phyloP scores from a whole-genome alignment of 2,329 filamentous ascomycete genomes.

The Neopestalotiopsis clavispora region DNA sequence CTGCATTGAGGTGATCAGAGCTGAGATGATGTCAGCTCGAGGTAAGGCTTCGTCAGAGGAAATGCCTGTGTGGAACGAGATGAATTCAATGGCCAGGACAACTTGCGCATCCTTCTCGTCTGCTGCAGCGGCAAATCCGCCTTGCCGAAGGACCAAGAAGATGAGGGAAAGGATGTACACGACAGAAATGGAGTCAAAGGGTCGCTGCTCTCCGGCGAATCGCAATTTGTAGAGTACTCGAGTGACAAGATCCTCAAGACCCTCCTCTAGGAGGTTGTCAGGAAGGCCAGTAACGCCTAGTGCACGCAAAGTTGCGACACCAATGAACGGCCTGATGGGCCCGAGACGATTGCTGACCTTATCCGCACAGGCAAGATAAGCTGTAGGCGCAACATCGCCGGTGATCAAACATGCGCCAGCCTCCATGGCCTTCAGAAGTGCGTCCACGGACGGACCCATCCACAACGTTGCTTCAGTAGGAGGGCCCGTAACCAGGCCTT shows the following conservation, averaged over 20 bases:
- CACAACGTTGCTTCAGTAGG: slow-evolving; percentile 88
- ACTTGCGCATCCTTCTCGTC: slow-evolving; percentile 91
- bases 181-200: slow-evolving; percentile 85
- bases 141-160: slow-evolving; percentile 77
- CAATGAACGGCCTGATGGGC: slow-evolving; percentile 79
- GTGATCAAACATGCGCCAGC: slow-evolving; percentile 83
- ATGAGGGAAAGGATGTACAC: slow-evolving; percentile 87
- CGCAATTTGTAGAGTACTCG: slow-evolving; percentile 88
- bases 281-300: slow-evolving; percentile 76
- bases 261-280: slow-evolving; percentile 75
- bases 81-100: slow-evolving; percentile 83
- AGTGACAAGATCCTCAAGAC: slow-evolving; percentile 83
- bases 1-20: slow-evolving; percentile 83
- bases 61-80: slow-evolving; percentile 85
- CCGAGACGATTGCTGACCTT: slow-evolving; percentile 78
- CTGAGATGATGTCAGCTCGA: slow-evolving; percentile 72
- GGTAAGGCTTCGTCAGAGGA: slow-evolving; percentile 79
- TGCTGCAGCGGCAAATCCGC: slow-evolving; percentile 72
- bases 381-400: slow-evolving; percentile 76
- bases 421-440: slow-evolving; percentile 75
- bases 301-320: slow-evolving; percentile 82
- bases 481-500: slow-evolving; percentile 80
- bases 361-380: slow-evolving; percentile 81
- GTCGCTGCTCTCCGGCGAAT: slow-evolving; percentile 90
- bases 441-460: slow-evolving; percentile 81